These are phyloP conservation scores for Zoysia matrella DNA, from an alignment of 202 grass and related monocot genomes.

Conservation along the genomic window DNA sequence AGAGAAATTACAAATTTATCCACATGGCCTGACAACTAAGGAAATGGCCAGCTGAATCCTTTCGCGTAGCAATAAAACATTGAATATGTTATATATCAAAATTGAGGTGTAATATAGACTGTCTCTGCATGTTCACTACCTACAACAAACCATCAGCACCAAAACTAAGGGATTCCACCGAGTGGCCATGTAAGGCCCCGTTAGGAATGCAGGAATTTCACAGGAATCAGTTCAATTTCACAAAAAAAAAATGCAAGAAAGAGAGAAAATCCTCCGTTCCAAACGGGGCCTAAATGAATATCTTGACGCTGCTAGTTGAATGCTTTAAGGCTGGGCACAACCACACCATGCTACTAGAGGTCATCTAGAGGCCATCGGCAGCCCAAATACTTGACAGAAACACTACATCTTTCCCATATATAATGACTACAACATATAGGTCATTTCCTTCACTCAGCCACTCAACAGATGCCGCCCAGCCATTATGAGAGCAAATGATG, in stretches of 20 bases:
- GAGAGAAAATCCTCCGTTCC: no score
- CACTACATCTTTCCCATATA: slow-evolving; percentile 11
- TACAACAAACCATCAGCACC: slow-evolving; percentile 29
- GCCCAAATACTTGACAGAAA: slow-evolving; percentile 10
- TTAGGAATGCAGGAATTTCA: no score
- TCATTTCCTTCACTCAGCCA: neutral
- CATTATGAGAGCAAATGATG: slow-evolving; percentile 13
- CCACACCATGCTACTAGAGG: slow-evolving; percentile 25
- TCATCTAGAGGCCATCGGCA: slow-evolving; percentile 23
- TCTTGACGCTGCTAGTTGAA: slow-evolving; percentile 5
- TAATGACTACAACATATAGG: slow-evolving; percentile 9
- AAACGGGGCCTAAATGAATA: neutral
- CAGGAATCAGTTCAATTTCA: no score
- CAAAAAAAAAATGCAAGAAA: no score
- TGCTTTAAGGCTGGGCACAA: neutral
- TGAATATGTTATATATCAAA: slow-evolving; percentile 47
- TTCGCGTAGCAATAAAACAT: neutral
- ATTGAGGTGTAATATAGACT: slow-evolving; percentile 40
- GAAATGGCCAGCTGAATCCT: neutral
- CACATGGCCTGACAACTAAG: neutral
- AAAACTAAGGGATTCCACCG: slow-evolving; percentile 5
- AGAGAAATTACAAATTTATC: neutral
- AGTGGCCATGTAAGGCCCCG: neutral
- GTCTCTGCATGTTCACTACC: slow-evolving; percentile 23
- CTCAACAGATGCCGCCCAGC: slow-evolving; percentile 29